Evolutionary conservation across 805 yeast genomes (phyloP), one percentile per base, ranked within the genome.

Genomic region (Hyphopichia homilentoma): DNA sequence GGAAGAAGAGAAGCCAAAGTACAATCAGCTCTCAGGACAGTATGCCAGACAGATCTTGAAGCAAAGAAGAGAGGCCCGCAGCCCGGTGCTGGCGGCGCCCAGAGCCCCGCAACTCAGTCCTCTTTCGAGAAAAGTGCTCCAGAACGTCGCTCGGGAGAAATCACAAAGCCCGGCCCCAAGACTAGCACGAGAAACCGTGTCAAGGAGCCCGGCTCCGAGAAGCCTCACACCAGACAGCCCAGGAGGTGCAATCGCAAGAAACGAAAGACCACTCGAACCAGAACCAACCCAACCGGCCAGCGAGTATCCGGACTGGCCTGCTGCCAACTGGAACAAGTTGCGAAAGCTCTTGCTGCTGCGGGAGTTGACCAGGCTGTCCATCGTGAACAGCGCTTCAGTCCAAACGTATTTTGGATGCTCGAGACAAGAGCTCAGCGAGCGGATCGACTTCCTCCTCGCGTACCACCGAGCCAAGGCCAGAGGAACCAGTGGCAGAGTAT

Each of bases 241-340:
- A n/a, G n/a, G n/a, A n/a, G n/a, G n/a, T n/a, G n/a, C n/a, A n/a
- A 20, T 20, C 22, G 9, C 7, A 11, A 20, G 11, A 8, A 7
- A 20, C 11, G 22, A 20, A 20, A 8, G 7, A 20, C 11, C 22
- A 20, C 11, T 11, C 11, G 11, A 20, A 8, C 9, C 22, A 20
- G 22, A 8, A 20, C 22, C 22, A 7, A 11, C 11, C 22, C 22
- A 20, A 20, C 22, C 9, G 22, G 22, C 22, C 22, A 8, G 11
- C 22, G 15, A 8, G 15, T 27, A 27, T 17, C 9, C 22, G 4
- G 30, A 16, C 23, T 63, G 70, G 69, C 48, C 54, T 21, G 33
- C 34, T 7, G 47, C 40, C 3, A 55, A 53, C 25, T 66, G 71
- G 72, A 37, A 30, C 8, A 61, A 54, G 35, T 44, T 66, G 16